Base-by-base conservation (phyloP, 176 grass and related monocot species). In the Rhynchospora breviuscula region DNA sequence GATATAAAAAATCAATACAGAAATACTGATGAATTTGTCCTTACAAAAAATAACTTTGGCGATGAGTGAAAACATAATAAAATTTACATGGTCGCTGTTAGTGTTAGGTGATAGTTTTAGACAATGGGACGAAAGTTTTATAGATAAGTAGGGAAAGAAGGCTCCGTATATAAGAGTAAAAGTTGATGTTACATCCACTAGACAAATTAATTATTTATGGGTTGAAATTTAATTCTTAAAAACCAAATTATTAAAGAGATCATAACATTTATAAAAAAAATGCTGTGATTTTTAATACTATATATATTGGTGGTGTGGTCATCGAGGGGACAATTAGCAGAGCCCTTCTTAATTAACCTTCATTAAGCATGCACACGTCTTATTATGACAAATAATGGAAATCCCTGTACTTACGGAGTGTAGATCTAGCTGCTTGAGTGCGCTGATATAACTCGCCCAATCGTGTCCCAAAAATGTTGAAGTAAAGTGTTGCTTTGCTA, bases 381-480 rank as follows among this genome's bases (percentile, higher is more conserved):
- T 74, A 75, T 75, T 26, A 75, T 75, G 10, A 45, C 70, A 53
- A 53, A 73, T 73, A 23, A 72, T 72, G 68, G 1, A 48, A 72
- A 72, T 72, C 44, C 69, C 69, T 22, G 18, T 73, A 73, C 44
- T 72, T 11, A n/a, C 44, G 26, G 26, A 5, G 31, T 53, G 47
- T 12, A 26, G 21, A 53, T 75, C 71, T 15, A 53, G 45, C 63
- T 33, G 0, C 5, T 33, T 13, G 26, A 67, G 4, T 53, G 6
- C 5, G 12, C 5, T 75, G 17, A 25, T 53, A 53, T 23, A 6
- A 44, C 9, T 18, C 11, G 6, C 71, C 47, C 46, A 75, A 26
- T 53, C 26, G 14, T 15, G 1, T 21, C 47, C 71, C 46, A 13
- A 29, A 75, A 15, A 29, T 14, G 11, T 0, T 35, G 11, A 15